Evolutionary conservation across 2,329 filamentous ascomycete genomes (phyloP), one percentile per base, ranked within the genome.

Genomic region (Verticillium zaregamsianum): DNA sequence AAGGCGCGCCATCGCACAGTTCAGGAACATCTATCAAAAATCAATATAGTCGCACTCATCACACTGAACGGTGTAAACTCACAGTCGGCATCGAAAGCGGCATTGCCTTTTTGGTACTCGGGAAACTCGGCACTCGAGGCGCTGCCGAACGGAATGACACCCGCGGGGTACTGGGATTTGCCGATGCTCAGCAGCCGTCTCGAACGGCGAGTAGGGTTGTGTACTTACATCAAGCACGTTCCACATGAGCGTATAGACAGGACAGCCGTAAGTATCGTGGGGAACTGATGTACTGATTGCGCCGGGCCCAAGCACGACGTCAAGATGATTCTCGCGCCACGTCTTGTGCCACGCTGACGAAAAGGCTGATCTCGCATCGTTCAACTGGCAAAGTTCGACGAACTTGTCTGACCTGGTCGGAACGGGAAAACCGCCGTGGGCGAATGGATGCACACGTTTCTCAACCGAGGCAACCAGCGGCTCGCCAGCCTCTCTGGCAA

Each of bases 271-370:
- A 0, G 73, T 77, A 67, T 86, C 83, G 67, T 86, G 81, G 20
- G 72, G 73, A 0, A 81, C 77, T 0, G 84, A 82, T 0, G 82
- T 84, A 14, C 72, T 77, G 65, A 82, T 79, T 6, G 82, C 78
- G 3, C 77, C 75, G 3, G 80, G 76, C 59, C 75, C 76, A n/a
- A 87, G 59, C 0, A 86, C 69, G 0, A 78, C 79, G 69, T 86
- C 84, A 4, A 86, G 69, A 8, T 73, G 67, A 20, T 82, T 68
- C 20, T 77, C 68, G 1, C 74, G 69, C 70, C 80, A 77, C 0
- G 75, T 52, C 39, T 73, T 72, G 17, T 80, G 75, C 73, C 77
- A 86, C 0, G 63, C 68, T 20, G 76, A 72, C 5, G 71, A 39
- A 79, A 68, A 68, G 7, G 67, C 59, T 9, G 59, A 58, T 2